phyloP scores from a whole-genome alignment of 192 early-diverging fungal species.

The Radiomyces spectabilis region DNA sequence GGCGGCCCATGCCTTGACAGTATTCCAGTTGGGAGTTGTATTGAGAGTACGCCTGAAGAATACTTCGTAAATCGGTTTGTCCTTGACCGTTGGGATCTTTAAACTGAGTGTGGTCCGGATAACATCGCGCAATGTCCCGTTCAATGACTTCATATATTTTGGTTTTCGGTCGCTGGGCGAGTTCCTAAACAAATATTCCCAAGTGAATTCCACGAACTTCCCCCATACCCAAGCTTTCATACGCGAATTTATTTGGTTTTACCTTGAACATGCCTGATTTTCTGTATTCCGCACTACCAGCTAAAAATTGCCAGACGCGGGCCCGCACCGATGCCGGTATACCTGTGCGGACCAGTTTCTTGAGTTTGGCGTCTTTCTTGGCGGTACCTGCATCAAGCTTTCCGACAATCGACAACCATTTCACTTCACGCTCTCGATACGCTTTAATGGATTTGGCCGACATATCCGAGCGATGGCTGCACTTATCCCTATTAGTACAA shows the following conservation, averaged over 20 bases:
- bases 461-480: constrained; percentile 7
- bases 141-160: constrained; percentile 88
- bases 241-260: constrained; percentile 19
- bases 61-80: constrained; percentile 68
- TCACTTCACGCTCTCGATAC: constrained; percentile 36
- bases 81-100: constrained; percentile 56
- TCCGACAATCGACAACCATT: constrained; percentile 34
- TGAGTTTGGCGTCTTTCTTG: constrained; percentile 48
- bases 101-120: constrained; percentile 84
- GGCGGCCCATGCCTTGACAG: constrained; percentile 93
- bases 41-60: constrained; percentile 82
- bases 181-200: too few relatives aligned
- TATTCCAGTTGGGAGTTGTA: constrained; percentile 84
- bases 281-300: constrained; percentile 41
- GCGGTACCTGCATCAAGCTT: constrained; percentile 26
- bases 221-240: too few relatives aligned
- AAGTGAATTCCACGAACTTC: too few relatives aligned
- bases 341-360: constrained; percentile 61
- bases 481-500: too few relatives aligned
- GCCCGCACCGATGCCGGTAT: constrained; percentile 65
- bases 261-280: constrained; percentile 42
- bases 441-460: constrained; percentile 19
- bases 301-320: constrained; percentile 61
- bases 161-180: neutral
- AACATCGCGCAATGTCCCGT: constrained; percentile 76